These are phyloP conservation scores for Leishmania aethiopica DNA, from an alignment of 208 protist species.

Conservation along the genomic window DNA sequence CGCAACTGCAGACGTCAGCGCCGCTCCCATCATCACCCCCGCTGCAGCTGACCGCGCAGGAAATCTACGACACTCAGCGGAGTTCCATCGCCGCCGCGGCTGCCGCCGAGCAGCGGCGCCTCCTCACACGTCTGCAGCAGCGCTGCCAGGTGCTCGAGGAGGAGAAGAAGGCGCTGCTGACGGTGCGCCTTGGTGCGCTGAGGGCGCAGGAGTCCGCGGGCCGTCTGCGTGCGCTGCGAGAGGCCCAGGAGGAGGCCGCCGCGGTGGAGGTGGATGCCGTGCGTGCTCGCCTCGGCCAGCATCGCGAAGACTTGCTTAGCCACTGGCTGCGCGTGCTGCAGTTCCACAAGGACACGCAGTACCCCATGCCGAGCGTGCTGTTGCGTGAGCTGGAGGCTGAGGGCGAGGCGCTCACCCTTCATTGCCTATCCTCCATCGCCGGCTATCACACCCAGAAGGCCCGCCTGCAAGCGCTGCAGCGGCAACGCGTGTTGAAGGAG, in stretches of 20 bases:
- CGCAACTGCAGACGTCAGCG: background rate
- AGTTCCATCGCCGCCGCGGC: conserved; percentile 22
- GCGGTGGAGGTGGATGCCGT: conserved; percentile 22
- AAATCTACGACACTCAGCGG: conserved; percentile 18
- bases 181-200: conserved; percentile 9
- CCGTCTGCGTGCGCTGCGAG: conserved; percentile 24
- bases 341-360: conserved; percentile 14
- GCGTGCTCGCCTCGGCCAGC: conserved; percentile 22
- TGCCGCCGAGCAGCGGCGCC: conserved; percentile 31
- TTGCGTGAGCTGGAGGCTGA: conserved; percentile 26
- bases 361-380: conserved; percentile 14
- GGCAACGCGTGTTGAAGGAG: conserved; percentile 25
- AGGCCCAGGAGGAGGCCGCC: conserved; percentile 23
- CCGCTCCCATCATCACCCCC: background rate
- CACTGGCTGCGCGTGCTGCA: conserved; percentile 29
- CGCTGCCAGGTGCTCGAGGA: conserved; percentile 6
- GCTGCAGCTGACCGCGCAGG: conserved; percentile 12
- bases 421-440: conserved; percentile 17
- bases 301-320: conserved; percentile 13
- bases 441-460: conserved; percentile 27
- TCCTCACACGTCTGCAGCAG: conserved; percentile 29
- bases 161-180: conserved; percentile 18
- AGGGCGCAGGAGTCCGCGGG: conserved; percentile 24
- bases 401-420: conserved; percentile 13
- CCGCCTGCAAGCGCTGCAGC: conserved; percentile 26